Evolutionary conservation across 2,329 filamentous ascomycete species (phyloP).

Genomic region (Paecilomyces niveus): DNA sequence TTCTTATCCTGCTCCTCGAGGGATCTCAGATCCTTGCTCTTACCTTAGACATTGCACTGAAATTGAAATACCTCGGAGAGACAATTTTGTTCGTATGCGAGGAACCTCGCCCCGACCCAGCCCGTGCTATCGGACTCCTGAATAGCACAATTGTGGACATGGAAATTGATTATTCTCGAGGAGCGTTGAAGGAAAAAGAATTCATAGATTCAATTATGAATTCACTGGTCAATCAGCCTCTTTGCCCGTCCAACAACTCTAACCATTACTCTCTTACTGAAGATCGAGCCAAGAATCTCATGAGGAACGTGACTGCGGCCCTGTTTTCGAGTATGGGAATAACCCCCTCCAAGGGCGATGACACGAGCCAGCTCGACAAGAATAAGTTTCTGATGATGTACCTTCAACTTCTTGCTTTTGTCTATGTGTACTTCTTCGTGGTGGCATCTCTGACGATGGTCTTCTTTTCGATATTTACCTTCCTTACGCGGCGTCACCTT

Average conservation of each 20-base stretch:
- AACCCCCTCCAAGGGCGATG: slow-evolving; percentile 20
- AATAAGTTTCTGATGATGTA: slow-evolving; percentile 28
- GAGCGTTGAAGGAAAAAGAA: slow-evolving; percentile 23
- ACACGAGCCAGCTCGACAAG: slow-evolving; percentile 19
- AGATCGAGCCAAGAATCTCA: slow-evolving; percentile 24
- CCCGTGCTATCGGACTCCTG: slow-evolving; percentile 23
- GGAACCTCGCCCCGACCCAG: slow-evolving; percentile 21
- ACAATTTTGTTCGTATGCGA: slow-evolving; percentile 35
- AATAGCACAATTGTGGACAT: slow-evolving; percentile 32
- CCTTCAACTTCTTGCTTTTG: slow-evolving; percentile 30
- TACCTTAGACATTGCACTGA: slow-evolving; percentile 37
- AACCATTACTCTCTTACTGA: slow-evolving; percentile 17
- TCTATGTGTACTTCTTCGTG: slow-evolving; percentile 34
- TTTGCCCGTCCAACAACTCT: slow-evolving; percentile 19
- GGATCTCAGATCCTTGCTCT: slow-evolving; percentile 53
- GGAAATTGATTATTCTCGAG: slow-evolving; percentile 31
- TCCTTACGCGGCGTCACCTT: slow-evolving; percentile 21
- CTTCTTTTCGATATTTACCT: slow-evolving; percentile 26
- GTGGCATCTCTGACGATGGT: slow-evolving; percentile 30
- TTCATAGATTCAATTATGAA: slow-evolving; percentile 26
- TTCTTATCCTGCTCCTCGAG: slow-evolving; percentile 58
- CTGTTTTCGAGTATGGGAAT: slow-evolving; percentile 36
- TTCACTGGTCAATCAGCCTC: slow-evolving; percentile 18
- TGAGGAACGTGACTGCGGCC: slow-evolving; percentile 34
- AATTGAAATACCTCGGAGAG: slow-evolving; percentile 32